Evolutionary conservation across 2,329 filamentous ascomycete species (phyloP), one percentile per base, ranked within the genome.

Genomic region (Beauveria sp.): DNA sequence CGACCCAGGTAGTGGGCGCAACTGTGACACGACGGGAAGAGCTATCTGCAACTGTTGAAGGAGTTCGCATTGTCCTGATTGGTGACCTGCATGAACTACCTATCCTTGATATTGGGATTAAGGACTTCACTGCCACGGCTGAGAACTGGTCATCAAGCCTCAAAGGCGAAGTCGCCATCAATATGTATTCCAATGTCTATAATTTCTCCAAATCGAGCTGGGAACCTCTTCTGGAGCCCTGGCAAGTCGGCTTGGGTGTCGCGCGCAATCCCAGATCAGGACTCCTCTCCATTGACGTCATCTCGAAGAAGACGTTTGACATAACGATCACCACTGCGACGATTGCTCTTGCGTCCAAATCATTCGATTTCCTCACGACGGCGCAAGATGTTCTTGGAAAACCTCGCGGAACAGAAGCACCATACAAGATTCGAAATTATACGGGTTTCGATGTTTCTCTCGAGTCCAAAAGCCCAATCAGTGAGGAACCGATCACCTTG

Each of bases 181-280:
- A 97, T 65, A 91, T 93, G 65, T 96, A 96, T 73, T 85, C 96
- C 68, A 99, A 98, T 69, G 88, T 99, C 28, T 99, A 96, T 80
- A 99, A 99, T 74, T 99, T 99, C 75, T 95, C 95, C 16, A 99
- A 99, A 73, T 99, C 95, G 0, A 91, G 92, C 3, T 99, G 95
- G 95, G 95, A 99, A 73, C 95, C 95, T 3, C 77, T 99, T 40
- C 86, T 99, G 28, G 95, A 99, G 72, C 96, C 96, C 8, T 99
- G 95, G 95, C 87, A 93, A 66, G 81, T 98, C n/a, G 92, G 92
- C 2, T 86, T 99, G 66, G 91, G 96, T 65, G 85, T 98, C 72
- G 86, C 90, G 1, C 93, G 88, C 67, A 87, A 95, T 62, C 81
- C 86, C 28, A 82, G 85, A 47, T 90, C 88, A 0, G 90, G 93